phyloP scores from a whole-genome alignment of 805 yeast species.

The Ogataea ganodermae region DNA sequence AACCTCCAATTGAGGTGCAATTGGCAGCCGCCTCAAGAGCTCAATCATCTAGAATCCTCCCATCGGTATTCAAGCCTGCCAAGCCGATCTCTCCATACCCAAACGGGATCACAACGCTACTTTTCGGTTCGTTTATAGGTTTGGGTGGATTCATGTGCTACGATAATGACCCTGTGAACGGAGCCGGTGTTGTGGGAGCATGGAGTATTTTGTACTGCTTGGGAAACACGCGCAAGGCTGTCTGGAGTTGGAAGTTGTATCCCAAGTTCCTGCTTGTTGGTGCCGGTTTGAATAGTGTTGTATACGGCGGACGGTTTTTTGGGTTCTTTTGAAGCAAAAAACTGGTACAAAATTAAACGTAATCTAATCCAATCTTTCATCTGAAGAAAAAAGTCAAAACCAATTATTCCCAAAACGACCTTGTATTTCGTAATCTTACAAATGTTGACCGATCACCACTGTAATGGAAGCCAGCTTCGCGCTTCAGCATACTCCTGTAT shows the following conservation, averaged over 20 bases:
- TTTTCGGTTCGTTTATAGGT: conserved; percentile 64
- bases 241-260: conserved; percentile 56
- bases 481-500: conserved; percentile 56
- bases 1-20: conserved; percentile 24
- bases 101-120: conserved; percentile 30
- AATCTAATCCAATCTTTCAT: not conserved
- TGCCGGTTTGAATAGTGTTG: conserved; percentile 60
- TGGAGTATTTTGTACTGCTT: conserved; percentile 78
- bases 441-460: conserved; percentile 48
- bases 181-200: conserved; percentile 77
- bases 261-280: conserved; percentile 60
- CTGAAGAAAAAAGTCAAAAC: not conserved
- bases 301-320: conserved; percentile 73
- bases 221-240: conserved; percentile 64
- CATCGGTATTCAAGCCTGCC: conserved; percentile 16
- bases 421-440: not conserved
- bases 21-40: conserved; percentile 17
- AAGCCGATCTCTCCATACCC: conserved; percentile 31
- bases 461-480: conserved; percentile 63
- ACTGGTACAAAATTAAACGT: not conserved
- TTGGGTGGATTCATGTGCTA: conserved; percentile 72
- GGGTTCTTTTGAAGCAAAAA: conserved; percentile 31
- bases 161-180: conserved; percentile 77
- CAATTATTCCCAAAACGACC: not conserved
- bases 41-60: conserved; percentile 13